Evolutionary conservation across 2,329 filamentous ascomycete genomes (phyloP), one percentile per base, ranked within the genome.

Genomic region (Colletotrichum gloeosporioides): DNA sequence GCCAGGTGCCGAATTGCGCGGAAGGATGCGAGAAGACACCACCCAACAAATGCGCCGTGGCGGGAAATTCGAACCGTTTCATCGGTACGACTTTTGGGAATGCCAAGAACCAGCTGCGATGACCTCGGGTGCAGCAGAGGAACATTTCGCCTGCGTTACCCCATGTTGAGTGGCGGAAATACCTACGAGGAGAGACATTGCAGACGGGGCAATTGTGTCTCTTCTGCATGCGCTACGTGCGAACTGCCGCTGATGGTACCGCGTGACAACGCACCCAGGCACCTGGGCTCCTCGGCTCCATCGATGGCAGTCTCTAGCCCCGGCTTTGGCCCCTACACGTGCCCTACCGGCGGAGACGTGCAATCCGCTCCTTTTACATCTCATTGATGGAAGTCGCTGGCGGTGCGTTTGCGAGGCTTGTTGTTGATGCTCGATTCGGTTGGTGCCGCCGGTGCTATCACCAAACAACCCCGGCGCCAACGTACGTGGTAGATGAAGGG

Each of bases 41-140:
- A n/a, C 39, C 39, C 39, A 49, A 49, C 39, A 49, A 49, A 32
- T 39, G 27, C 57, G 66, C 39, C 63, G 34, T 34, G 31, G n/a
- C 62, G 64, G 73, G 69, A 73, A 68, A 73, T 73, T 68, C 31
- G 22, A 55, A 57, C 55, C 73, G 69, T 73, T 73, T 75, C 73
- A 73, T 73, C 73, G 63, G 69, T 44, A 71, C 36, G 29, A 65
- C 49, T 49, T 22, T 31, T 15, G 22, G 68, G 29, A 34, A 29
- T 29, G 53, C 29, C 53, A 32, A 64, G 64, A 36, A 44, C 62
- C n/a, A 25, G 55, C 18, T 49, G 39, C 25, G 29, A 25, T 44
- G 39, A 39, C 22, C 36, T 15, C 36, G 39, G 39, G n/a, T n/a
- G 39, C 39, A 49, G 39, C 39, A n/a, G 18, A 25, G 12, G 34